phyloP scores from a whole-genome alignment of 352 stramenopile genomes.

The Phytophthora citricola region DNA sequence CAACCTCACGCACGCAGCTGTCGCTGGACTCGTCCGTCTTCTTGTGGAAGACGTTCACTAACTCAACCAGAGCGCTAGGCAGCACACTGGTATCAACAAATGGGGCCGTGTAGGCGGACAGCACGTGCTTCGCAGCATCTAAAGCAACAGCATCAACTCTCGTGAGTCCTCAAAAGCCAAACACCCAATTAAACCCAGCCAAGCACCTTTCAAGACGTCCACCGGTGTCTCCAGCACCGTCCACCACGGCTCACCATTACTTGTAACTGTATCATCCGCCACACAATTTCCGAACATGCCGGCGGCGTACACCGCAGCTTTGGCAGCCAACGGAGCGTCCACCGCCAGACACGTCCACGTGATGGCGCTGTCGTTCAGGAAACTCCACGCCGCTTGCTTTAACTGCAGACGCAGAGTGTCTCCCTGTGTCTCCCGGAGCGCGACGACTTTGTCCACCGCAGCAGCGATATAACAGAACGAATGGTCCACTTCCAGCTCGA shows the following conservation, averaged over 20 bases:
- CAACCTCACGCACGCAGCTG: constrained; percentile 12
- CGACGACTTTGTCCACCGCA: constrained; percentile 47
- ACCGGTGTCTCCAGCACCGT: constrained; percentile 38
- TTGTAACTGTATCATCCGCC: constrained; percentile 20
- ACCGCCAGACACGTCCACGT: constrained; percentile 57
- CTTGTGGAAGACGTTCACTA: constrained; percentile 31
- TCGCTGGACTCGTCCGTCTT: constrained; percentile 30
- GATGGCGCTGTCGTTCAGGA: constrained; percentile 60
- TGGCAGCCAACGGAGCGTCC: constrained; percentile 42
- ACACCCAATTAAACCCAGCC: constrained; percentile 7
- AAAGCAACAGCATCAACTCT: constrained; percentile 10
- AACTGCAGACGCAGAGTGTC: constrained; percentile 30
- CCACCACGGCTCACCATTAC: constrained; percentile 36
- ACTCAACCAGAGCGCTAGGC: constrained; percentile 20
- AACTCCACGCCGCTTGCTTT: constrained; percentile 54
- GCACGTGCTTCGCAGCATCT: constrained; percentile 37
- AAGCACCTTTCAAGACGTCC: constrained; percentile 43
- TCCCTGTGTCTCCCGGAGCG: constrained; percentile 22
- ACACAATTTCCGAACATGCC: constrained; percentile 44
- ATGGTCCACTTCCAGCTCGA: constrained; percentile 54
- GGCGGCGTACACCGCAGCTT: constrained; percentile 52
- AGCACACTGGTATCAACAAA: constrained; percentile 35
- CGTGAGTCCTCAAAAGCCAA: constrained; percentile 18
- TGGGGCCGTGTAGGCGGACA: constrained; percentile 34
- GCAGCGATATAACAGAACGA: constrained; percentile 51